Conservation (phyloP, 2,329 filamentous ascomycete genomes). For the Ascochyta rabiei region DNA sequence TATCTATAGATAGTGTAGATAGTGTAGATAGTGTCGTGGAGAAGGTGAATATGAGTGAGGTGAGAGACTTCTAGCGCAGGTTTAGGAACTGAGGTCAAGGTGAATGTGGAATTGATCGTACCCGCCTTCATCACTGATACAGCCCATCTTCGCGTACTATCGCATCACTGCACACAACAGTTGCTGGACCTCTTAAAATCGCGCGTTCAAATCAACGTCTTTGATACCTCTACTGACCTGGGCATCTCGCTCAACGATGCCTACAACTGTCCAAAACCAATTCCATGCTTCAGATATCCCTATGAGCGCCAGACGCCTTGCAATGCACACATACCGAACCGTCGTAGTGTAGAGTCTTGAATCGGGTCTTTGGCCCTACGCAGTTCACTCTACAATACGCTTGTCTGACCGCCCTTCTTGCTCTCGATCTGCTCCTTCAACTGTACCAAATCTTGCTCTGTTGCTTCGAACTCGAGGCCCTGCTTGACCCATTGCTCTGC, state of each 20-base stretch:
- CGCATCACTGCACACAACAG: too few relatives aligned
- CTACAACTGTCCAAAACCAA: background rate
- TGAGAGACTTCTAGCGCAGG: too few relatives aligned
- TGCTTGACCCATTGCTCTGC: slow-evolving; percentile 77
- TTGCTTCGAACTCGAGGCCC: slow-evolving; percentile 82
- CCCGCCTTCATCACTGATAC: too few relatives aligned
- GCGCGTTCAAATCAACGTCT: background rate
- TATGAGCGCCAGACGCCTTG: slow-evolving; percentile 28
- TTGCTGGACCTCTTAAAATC: too few relatives aligned
- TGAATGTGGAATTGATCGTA: too few relatives aligned
- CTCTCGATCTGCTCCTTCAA: slow-evolving; percentile 54
- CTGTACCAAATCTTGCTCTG: slow-evolving; percentile 48
- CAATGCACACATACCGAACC: slow-evolving; percentile 21
- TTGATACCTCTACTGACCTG: background rate
- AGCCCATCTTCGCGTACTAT: too few relatives aligned
- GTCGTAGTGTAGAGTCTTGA: background rate
- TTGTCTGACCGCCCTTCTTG: slow-evolving; percentile 40
- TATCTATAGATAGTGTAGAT: too few relatives aligned
- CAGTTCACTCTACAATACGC: background rate
- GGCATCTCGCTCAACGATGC: background rate
- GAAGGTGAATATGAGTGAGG: too few relatives aligned
- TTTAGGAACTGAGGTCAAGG: too few relatives aligned
- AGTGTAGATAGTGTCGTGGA: too few relatives aligned
- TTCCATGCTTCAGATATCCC: slow-evolving; percentile 10
- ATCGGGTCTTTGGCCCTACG: too few relatives aligned